Conservation (phyloP, 2,329 filamentous ascomycete genomes). For the Pestalotiopsis sp. region DNA sequence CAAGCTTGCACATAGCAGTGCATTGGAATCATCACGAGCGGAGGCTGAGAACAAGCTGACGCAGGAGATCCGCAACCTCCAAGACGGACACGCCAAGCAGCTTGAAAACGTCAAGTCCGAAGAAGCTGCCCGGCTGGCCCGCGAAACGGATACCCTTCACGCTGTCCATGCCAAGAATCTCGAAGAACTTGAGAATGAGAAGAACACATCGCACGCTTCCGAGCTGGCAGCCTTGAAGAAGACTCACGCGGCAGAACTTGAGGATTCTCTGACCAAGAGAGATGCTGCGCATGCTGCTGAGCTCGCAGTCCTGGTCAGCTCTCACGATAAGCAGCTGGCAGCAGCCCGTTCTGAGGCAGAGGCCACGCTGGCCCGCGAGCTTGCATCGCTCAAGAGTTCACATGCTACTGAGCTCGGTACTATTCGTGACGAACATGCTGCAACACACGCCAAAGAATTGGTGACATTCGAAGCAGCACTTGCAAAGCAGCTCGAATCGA, state of each 20-base stretch:
- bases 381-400: constrained; percentile 30
- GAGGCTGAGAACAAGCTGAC: constrained; percentile 24
- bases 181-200: constrained; percentile 27
- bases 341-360: constrained; percentile 34
- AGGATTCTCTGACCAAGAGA: constrained; percentile 29
- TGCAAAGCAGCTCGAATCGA: constrained; percentile 32
- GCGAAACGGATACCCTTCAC: constrained; percentile 27
- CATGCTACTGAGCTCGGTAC: constrained; percentile 32
- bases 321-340: constrained; percentile 33
- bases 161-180: constrained; percentile 29
- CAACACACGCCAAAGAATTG: constrained; percentile 32
- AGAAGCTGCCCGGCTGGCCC: constrained; percentile 21
- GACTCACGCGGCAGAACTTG: constrained; percentile 30
- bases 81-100: constrained; percentile 10
- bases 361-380: constrained; percentile 22
- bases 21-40: constrained; percentile 30
- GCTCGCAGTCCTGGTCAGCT: constrained; percentile 32
- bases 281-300: constrained; percentile 32
- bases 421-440: constrained; percentile 31
- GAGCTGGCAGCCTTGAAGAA: constrained; percentile 31
- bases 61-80: constrained; percentile 1
- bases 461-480: constrained; percentile 22
- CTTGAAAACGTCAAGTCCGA: constrained; percentile 14
- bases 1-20: constrained; percentile 26
- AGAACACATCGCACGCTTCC: constrained; percentile 20